Conservation (phyloP, 1,284 basidiomycete genomes). For the Cryptococcus maquisensis region DNA sequence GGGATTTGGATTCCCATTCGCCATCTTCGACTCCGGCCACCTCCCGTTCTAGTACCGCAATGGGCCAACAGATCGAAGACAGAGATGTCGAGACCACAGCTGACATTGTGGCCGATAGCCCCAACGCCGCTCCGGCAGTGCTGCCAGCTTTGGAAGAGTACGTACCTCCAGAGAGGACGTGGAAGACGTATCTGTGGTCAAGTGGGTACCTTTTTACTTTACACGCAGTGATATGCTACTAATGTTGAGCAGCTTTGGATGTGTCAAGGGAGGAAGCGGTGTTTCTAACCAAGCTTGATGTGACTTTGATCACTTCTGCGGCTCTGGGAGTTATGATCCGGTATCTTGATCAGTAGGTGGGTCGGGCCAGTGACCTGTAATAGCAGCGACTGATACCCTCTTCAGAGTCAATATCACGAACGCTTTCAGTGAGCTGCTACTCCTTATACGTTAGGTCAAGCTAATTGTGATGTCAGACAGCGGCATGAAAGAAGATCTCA, state of each 20-base stretch:
- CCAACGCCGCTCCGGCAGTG: not conserved
- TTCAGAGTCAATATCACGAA: conserved; percentile 24
- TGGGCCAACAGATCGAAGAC: not conserved
- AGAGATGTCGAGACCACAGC: not conserved
- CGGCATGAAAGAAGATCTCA: conserved; percentile 52
- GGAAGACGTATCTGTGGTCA: conserved; percentile 14
- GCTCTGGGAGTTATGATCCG: conserved; percentile 31
- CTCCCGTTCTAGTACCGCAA: not conserved
- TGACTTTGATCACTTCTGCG: conserved; percentile 27
- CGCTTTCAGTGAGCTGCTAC: conserved; percentile 17
- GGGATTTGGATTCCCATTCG: not conserved
- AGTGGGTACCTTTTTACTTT: not conserved
- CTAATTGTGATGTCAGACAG: conserved; percentile 33
- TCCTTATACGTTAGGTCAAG: not conserved
- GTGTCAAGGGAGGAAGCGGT: conserved; percentile 22
- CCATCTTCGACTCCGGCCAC: not conserved
- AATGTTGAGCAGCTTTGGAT: conserved; percentile 9
- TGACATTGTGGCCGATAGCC: not conserved
- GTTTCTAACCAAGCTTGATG: conserved; percentile 30
- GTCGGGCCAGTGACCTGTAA: not conserved
- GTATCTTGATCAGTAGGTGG: conserved; percentile 24
- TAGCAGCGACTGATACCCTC: not conserved
- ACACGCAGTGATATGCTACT: not conserved
- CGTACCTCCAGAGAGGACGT: conserved; percentile 6
- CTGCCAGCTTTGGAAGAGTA: conserved; percentile 4